phyloP scores from a whole-genome alignment of 75 land plant genomes.

The Ceratopteris richardii region DNA sequence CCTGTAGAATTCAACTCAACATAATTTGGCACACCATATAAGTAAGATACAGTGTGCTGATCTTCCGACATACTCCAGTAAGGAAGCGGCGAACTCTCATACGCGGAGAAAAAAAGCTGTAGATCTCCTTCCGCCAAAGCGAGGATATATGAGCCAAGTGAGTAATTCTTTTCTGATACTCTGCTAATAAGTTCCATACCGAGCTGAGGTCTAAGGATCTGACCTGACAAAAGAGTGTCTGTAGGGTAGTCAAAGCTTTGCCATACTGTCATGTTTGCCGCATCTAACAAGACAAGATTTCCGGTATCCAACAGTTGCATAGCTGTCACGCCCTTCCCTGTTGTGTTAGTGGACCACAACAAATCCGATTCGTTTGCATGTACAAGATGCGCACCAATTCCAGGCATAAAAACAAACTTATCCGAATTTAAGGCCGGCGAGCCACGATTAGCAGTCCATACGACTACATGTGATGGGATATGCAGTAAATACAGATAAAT shows the following conservation, averaged over 20 bases:
- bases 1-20: conserved; percentile 29
- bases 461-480: conserved; percentile 1
- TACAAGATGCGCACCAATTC: not conserved
- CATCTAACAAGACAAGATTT: conserved; percentile 37
- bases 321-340: not conserved
- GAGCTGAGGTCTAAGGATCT: not conserved
- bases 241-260: conserved; percentile 52
- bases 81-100: not conserved
- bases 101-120: no score
- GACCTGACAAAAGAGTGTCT: conserved; percentile 34
- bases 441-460: conserved; percentile 10
- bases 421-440: not conserved
- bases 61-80: conserved; percentile 12
- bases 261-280: conserved; percentile 31
- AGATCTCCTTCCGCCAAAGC: no score
- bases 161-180: not conserved
- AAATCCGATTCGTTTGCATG: not conserved
- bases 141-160: not conserved
- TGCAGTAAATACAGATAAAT: not conserved
- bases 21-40: not conserved
- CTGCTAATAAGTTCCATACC: not conserved
- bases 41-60: not conserved
- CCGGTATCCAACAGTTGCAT: conserved; percentile 37
- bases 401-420: not conserved
- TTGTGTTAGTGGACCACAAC: conserved; percentile 24